Base-by-base conservation (phyloP, 192 early-diverging fungal species). In the Podila epicladia region DNA sequence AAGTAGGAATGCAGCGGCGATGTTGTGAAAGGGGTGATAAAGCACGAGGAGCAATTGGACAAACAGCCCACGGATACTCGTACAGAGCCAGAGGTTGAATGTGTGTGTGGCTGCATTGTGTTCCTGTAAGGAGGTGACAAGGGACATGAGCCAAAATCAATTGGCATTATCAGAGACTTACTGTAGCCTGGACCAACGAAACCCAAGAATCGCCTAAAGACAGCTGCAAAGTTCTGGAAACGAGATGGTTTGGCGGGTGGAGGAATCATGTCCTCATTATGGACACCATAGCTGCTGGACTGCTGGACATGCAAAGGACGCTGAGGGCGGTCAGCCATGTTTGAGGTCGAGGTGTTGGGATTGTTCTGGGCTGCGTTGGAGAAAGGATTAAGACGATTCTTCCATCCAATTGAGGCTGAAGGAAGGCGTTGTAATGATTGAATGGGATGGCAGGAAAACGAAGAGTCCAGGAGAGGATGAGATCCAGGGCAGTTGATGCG, bases 121-220 rank as follows among this genome's bases (percentile, higher is more conserved):
- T 9, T 3, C 50, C n/a, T 51, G 38, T 17, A 37, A 69, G 13
- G 33, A 24, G 33, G 19, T 12, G n/a, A 65, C 9, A 22, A 31
- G 32, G 45, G 37, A 24, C 57, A 48, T 5, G 59, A 58, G 12
- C 17, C 38, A 28, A 50, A 63, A 17, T 15, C 3, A 32, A 63
- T n/a, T n/a, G 3, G 3, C 48, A 58, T 31, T 17, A 58, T 58
- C 17, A 58, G 33, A 57, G 49, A 84, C 74, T 61, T 85, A 85
- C 84, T 73, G 72, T 85, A 85, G 20, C 84, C 84, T 50, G 84
- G 84, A 31, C 84, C 84, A 61, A 82, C 84, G 61, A 85, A 85
- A 31, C 78, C 72, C 62, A 85, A 35, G 72, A 85, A 85, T 11
- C 72, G 74, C 62, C 74, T 75, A 64, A 82, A 76, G 3, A 24